These are phyloP conservation scores for Boletellus ananas DNA, from an alignment of 768 basidiomycete species.

Conservation along the genomic window DNA sequence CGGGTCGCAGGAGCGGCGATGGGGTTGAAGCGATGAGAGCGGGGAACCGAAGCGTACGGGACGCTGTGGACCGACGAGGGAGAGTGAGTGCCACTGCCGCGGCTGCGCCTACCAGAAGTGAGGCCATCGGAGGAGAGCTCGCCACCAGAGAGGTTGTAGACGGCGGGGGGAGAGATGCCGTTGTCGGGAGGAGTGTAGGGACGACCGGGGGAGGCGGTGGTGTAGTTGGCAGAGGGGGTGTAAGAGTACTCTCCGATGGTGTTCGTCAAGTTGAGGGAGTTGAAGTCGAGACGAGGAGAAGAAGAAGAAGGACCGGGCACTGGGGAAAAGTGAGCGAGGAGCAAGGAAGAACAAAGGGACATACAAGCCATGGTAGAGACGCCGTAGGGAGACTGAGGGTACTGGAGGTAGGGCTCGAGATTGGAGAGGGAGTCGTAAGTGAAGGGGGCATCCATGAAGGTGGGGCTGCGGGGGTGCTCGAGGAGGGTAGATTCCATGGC, in stretches of 20 bases:
- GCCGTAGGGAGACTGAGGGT: slow-evolving; percentile 62
- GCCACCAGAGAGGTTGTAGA: slow-evolving; percentile 66
- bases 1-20: slow-evolving; percentile 51
- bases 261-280: slow-evolving; percentile 53
- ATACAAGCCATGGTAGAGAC: slow-evolving; percentile 58
- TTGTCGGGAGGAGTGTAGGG: slow-evolving; percentile 68
- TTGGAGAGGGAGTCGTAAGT: slow-evolving; percentile 44
- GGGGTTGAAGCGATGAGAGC: slow-evolving; percentile 79
- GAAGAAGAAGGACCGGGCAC: slow-evolving; percentile 51
- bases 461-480: slow-evolving; percentile 48
- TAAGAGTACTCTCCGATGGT: slow-evolving; percentile 58
- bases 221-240: slow-evolving; percentile 51
- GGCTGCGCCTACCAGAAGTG: slow-evolving; percentile 61
- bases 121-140: slow-evolving; percentile 74
- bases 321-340: slow-evolving; percentile 24
- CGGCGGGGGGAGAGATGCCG: slow-evolving; percentile 67
- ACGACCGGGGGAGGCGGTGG: slow-evolving; percentile 50
- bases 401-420: slow-evolving; percentile 61
- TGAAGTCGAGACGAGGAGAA: slow-evolving; percentile 62
- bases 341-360: slow-evolving; percentile 24
- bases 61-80: slow-evolving; percentile 46
- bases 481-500: slow-evolving; percentile 49
- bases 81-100: slow-evolving; percentile 61
- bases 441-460: slow-evolving; percentile 48
- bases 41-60: slow-evolving; percentile 60